Percentiles rank a stretch among this genome's conserved stretches.
These are phyloP conservation scores for Pyropia haitanensis DNA, from an alignment of 23 red algal genomes.

Conservation along the genomic window DNA sequence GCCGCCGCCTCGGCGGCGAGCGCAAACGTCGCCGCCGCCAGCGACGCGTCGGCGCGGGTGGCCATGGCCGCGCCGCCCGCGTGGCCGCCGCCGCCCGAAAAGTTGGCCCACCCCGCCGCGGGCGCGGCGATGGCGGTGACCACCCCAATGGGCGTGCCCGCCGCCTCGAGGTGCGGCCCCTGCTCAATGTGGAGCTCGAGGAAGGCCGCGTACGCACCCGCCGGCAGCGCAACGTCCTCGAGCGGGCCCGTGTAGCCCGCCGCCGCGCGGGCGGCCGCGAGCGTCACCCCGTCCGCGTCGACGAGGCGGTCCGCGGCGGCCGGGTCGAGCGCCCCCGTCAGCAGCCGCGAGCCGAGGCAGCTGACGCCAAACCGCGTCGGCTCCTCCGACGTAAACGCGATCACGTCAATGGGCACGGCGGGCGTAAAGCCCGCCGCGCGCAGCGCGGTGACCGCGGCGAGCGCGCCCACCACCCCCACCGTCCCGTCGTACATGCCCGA, in stretches of 20 bases:
- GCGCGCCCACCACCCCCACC: constrained; percentile 47
- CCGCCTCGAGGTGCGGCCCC: constrained; percentile 34
- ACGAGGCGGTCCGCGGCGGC: constrained; percentile 14
- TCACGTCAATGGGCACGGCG: constrained; percentile 23
- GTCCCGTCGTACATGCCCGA: constrained; percentile 70
- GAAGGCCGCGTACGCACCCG: constrained; percentile 28
- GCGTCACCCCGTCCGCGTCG: constrained; percentile 14
- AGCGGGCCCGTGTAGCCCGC: constrained; percentile 38
- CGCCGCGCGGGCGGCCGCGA: constrained; percentile 19
- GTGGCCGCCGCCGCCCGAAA: constrained; percentile 51
- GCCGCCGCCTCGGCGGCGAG: constrained; percentile 33
- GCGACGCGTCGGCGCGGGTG: constrained; percentile 26
- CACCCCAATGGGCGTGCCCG: constrained; percentile 21
- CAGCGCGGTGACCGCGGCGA: constrained; percentile 49
- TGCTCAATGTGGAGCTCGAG: constrained; percentile 83
- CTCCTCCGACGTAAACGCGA: constrained; percentile 76
- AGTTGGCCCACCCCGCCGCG: not conserved
- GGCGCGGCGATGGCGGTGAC: constrained; percentile 54
- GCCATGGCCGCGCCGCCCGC: constrained; percentile 57
- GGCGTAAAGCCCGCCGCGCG: constrained; percentile 31
- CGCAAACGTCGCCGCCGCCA: constrained; percentile 39
- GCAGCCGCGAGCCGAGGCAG: constrained; percentile 45
- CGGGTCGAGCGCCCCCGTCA: constrained; percentile 10
- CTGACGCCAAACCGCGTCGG: constrained; percentile 68
- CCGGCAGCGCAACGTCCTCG: not conserved